Conservation (phyloP, 2,329 filamentous ascomycete species). For the Amylocarpus encephaloides region DNA sequence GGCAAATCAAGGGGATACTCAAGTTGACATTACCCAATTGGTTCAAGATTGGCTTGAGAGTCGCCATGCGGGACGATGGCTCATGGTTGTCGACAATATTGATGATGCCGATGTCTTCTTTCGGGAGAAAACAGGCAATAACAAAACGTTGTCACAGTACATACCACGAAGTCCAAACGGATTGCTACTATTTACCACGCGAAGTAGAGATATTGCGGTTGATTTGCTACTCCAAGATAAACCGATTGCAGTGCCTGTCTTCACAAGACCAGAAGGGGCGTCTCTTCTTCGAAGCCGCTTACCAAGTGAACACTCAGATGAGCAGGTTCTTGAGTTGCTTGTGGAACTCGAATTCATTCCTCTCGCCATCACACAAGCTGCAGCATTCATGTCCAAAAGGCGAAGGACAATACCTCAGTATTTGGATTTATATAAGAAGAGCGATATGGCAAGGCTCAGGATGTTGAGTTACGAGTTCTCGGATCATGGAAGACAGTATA, state of each 20-base stretch:
- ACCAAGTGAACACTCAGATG: not conserved
- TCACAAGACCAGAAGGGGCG: not conserved
- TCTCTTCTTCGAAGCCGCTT: not conserved
- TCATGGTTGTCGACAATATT: constrained; percentile 40
- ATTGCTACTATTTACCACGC: constrained; percentile 11
- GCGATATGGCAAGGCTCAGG: constrained; percentile 1
- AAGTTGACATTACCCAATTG: constrained; percentile 10
- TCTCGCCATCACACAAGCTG: constrained; percentile 14
- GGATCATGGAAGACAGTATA: constrained; percentile 1
- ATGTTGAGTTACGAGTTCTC: constrained; percentile 13
- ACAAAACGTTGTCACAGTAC: constrained; percentile 3
- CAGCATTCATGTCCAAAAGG: constrained; percentile 8
- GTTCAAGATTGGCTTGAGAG: constrained; percentile 15
- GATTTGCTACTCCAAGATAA: not conserved
- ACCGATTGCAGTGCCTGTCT: not conserved
- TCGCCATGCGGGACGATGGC: constrained; percentile 27
- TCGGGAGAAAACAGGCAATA: not conserved
- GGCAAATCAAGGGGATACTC: constrained; percentile 8
- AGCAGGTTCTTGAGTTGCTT: constrained; percentile 1
- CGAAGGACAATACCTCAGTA: constrained; percentile 5
- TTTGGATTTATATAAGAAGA: constrained; percentile 5
- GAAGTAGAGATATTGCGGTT: not conserved
- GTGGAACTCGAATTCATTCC: constrained; percentile 8
- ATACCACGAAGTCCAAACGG: constrained; percentile 7
- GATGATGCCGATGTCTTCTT: constrained; percentile 34